A percentile compares a stretch with the other conserved stretches of the same genome.
Evolutionary conservation across 306 rosid species (phyloP).

Genomic region (Astragalus membranaceus): DNA sequence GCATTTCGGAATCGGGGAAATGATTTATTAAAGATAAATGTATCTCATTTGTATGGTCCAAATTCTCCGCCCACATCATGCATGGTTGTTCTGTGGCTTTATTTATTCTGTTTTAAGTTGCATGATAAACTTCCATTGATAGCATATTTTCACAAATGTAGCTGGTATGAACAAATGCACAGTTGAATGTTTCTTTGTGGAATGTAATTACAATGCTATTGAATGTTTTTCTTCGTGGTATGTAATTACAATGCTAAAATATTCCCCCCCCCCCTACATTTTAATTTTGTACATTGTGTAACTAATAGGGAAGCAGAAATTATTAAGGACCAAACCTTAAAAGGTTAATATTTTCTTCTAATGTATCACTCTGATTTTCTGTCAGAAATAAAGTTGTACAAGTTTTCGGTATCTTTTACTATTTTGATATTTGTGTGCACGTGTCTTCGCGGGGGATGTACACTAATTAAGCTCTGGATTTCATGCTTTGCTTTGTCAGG

Average conservation of each 20-base stretch:
- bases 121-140: background rate
- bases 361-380: conserved; percentile 12
- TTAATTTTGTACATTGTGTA: background rate
- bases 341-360: background rate
- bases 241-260: background rate
- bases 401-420: background rate
- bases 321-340: background rate
- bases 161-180: background rate
- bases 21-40: conserved; percentile 56
- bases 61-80: conserved; percentile 20
- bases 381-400: background rate
- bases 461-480: conserved; percentile 29
- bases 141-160: conserved; percentile 1
- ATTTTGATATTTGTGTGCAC: conserved; percentile 13
- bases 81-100: background rate
- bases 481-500: conserved; percentile 49
- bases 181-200: background rate
- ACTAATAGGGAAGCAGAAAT: conserved; percentile 7
- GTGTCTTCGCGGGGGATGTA: background rate
- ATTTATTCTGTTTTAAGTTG: conserved; percentile 16
- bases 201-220: background rate
- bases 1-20: conserved; percentile 69
- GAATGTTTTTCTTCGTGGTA: background rate
- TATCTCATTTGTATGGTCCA: conserved; percentile 83
- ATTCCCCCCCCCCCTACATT: background rate